Base-by-base conservation (phyloP, 2,329 filamentous ascomycete species). In the Claviceps spartinae region DNA sequence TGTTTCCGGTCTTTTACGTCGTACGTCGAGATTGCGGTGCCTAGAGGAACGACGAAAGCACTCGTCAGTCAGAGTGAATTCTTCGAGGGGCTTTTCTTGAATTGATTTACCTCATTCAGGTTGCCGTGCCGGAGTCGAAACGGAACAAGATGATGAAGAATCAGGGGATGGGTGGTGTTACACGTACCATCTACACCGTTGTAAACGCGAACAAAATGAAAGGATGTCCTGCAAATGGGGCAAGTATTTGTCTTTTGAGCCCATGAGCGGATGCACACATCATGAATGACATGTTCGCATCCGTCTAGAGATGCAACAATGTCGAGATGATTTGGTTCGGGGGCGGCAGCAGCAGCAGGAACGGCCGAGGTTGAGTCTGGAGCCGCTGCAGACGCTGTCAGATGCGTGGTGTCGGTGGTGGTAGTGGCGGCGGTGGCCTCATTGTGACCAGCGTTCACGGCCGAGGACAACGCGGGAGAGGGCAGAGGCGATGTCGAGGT, bases 181-280 rank as follows among this genome's bases (percentile, higher is more conserved):
- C 53, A 74, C 80, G 70, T 78, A 93, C 88, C 88, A 75, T 88
- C 86, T 62, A 89, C 71, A 59, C 77, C 81, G 63, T 86, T 81
- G 67, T 85, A 85, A 55, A 98, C 82, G 65, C 93, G 82, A 58
- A 98, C 90, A 61, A 85, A 72, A 69, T 97, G 91, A 73, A 98
- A 97, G 57, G 79, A 82, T 61, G 88, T 86, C 59, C 93, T 86
- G 70, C 93, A 98, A 67, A 98, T 95, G 46, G 93, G 93, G 68
- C 93, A 98, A 65, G 90, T 96, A 70, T 97, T 98, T 57, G 93
- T 91, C 67, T 94, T 86, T 69, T 94, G 88, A 46, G 91, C 88
- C 93, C 93, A 98, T 60, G 89, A 88, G 61, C 86, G 85, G 59
- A 98, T 77, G 68, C 93, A 98, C 50, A 85, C 82, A 71, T 98